Evolutionary conservation across 1,284 basidiomycete species (phyloP).

Genomic region (Ganoderma resinaceum): DNA sequence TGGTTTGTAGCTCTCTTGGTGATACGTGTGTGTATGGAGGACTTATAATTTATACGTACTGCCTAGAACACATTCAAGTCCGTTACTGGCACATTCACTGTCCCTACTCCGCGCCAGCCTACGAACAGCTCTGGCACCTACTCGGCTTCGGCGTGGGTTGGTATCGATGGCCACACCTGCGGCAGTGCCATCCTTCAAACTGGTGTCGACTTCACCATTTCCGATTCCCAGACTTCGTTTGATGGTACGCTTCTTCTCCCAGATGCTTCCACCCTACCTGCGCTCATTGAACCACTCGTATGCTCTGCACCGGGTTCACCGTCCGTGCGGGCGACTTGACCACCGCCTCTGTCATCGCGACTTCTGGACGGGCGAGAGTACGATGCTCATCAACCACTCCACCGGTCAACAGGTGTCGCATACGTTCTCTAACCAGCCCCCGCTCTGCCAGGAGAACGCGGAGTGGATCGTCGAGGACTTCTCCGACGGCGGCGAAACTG

Average conservation of each 20-base stretch:
- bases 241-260: slow-evolving; percentile 29
- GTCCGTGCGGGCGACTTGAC: slow-evolving; percentile 40
- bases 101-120: slow-evolving; percentile 37
- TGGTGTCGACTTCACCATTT: slow-evolving; percentile 41
- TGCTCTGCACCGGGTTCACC: slow-evolving; percentile 44
- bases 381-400: slow-evolving; percentile 40
- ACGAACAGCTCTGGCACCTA: slow-evolving; percentile 35
- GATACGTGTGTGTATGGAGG: neutral
- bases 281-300: neutral
- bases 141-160: slow-evolving; percentile 38
- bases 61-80: slow-evolving; percentile 38
- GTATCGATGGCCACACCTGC: slow-evolving; percentile 31
- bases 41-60: neutral
- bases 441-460: slow-evolving; percentile 42
- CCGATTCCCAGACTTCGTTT: slow-evolving; percentile 33
- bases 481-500: slow-evolving; percentile 36
- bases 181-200: slow-evolving; percentile 32
- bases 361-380: slow-evolving; percentile 38
- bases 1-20: slow-evolving; percentile 15
- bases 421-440: slow-evolving; percentile 38
- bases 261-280: neutral
- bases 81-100: slow-evolving; percentile 42
- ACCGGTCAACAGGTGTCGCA: slow-evolving; percentile 39
- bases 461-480: slow-evolving; percentile 45
- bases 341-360: slow-evolving; percentile 40